Evolutionary conservation across 768 basidiomycete species (phyloP).

Genomic region (Boletus pseudo-olivaceus): DNA sequence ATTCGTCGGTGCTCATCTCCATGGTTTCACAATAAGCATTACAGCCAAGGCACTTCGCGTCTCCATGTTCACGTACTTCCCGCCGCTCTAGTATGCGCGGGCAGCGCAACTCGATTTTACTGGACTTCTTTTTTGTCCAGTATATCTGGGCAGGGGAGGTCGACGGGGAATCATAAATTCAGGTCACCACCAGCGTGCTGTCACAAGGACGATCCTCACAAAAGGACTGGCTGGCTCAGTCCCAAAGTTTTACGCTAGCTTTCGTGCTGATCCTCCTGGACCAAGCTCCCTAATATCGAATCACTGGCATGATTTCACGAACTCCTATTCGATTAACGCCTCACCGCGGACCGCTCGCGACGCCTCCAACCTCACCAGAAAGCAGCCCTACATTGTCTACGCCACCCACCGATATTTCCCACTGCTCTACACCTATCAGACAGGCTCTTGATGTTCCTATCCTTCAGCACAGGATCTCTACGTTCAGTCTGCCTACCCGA

Average conservation of each 20-base stretch:
- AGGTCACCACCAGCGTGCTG: neutral
- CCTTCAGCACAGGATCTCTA: slow-evolving; percentile 11
- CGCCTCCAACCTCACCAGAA: slow-evolving; percentile 17
- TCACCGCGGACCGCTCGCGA: slow-evolving; percentile 28
- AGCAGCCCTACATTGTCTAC: slow-evolving; percentile 17
- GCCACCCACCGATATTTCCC: slow-evolving; percentile 10
- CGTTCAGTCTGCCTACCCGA: neutral
- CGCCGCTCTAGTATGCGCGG: neutral
- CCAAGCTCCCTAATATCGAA: slow-evolving; percentile 16
- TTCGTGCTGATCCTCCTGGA: slow-evolving; percentile 16
- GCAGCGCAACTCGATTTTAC: slow-evolving; percentile 1
- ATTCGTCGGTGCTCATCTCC: slow-evolving; percentile 16
- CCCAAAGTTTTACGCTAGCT: slow-evolving; percentile 17
- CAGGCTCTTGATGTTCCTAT: slow-evolving; percentile 10
- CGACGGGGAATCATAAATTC: slow-evolving; percentile 21
- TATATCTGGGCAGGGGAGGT: neutral
- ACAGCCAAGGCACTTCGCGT: slow-evolving; percentile 14
- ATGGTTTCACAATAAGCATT: slow-evolving; percentile 31
- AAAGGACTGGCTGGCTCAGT: slow-evolving; percentile 31
- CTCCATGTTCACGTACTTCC: slow-evolving; percentile 21
- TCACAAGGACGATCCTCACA: slow-evolving; percentile 14
- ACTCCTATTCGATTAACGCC: slow-evolving; percentile 23
- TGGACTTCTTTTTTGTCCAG: slow-evolving; percentile 22
- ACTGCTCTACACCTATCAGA: neutral
- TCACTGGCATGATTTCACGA: slow-evolving; percentile 24